phyloP scores from a whole-genome alignment of 441 rosid species.

The Euphorbia corollata region DNA sequence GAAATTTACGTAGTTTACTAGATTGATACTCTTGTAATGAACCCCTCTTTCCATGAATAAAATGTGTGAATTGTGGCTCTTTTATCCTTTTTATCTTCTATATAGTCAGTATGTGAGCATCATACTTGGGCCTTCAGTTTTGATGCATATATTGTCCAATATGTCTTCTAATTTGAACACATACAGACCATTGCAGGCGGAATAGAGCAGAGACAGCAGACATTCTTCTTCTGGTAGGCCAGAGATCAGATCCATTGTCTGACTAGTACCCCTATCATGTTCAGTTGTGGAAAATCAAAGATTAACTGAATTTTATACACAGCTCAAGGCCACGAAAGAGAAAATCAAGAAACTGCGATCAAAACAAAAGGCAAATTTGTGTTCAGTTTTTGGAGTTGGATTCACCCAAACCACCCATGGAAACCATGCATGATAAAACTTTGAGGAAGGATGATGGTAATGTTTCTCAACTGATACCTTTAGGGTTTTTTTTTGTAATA shows the following conservation, averaged over 20 bases:
- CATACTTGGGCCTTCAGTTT: slow-evolving; percentile 9
- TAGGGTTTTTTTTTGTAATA: background rate
- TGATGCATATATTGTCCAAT: slow-evolving; percentile 1
- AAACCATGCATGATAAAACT: slow-evolving; percentile 26
- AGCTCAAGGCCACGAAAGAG: slow-evolving; percentile 49
- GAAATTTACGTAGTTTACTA: background rate
- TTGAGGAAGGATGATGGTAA: slow-evolving; percentile 46
- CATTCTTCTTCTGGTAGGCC: slow-evolving; percentile 60
- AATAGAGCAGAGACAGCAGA: slow-evolving; percentile 36
- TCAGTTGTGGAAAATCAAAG: slow-evolving; percentile 17
- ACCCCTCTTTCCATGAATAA: slow-evolving; percentile 2
- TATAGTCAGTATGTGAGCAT: background rate
- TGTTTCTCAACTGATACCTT: slow-evolving; percentile 12
- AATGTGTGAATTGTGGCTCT: background rate
- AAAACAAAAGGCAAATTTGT: slow-evolving; percentile 33
- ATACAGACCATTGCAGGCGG: slow-evolving; percentile 50
- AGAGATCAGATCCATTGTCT: slow-evolving; percentile 14
- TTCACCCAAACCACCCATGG: slow-evolving; percentile 41
- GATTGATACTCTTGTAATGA: background rate
- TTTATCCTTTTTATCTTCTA: background rate
- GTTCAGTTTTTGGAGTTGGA: slow-evolving; percentile 59
- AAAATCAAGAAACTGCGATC: slow-evolving; percentile 25
- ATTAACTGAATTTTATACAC: slow-evolving; percentile 22
- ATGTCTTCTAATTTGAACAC: slow-evolving; percentile 17
- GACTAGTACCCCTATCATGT: slow-evolving; percentile 3